Base-by-base conservation (phyloP, 1,284 basidiomycete species). In the Leccinum solheimii region DNA sequence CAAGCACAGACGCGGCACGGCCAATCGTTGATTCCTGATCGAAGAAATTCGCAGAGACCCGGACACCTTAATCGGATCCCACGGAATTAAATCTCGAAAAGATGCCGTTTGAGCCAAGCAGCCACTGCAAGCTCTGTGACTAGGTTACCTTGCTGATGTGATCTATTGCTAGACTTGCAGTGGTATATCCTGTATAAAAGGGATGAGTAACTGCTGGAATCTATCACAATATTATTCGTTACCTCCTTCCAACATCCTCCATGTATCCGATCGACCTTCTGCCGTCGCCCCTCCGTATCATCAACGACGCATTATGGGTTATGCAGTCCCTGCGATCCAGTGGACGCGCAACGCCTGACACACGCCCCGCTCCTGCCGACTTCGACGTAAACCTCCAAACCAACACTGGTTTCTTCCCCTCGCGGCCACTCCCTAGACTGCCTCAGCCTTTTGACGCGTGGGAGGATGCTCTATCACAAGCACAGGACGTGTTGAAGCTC, bases 391-490 rank as follows among this genome's bases (percentile, higher is more conserved):
- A 92, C 72, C 81, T 87, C 16, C 80, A 78, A 26, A 91, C 91
- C 1, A 85, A 92, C 70, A 92, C 92, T 1, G 97, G 97, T 1
- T 98, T 98, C 80, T 83, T 98, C 65, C 97, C 97, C 0, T 78
- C 84, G 1, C 78, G 82, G 49, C 87, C 87, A 1, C 79, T 96
- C 7, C 80, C 81, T 14, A 81, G 79, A 27, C 80, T 98, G 9
- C 78, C 79, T 3, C 71, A 70, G 14, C 73, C 77, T 21, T 94
- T 86, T 69, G 78, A 78, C 8, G 71, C 88, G 2, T 98, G 94
- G 95, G 95, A 96, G 77, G 68, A 78, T 57, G 86, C 83, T 50
- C 80, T 89, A 32, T 77, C 73, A 11, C 78, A 80, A 23, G 91
- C 86, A 14, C 79, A 79, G 55, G 80, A 79, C 8, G 79, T 81